Evolutionary conservation across 2,329 filamentous ascomycete genomes (phyloP).

Genomic region (Tolypocladium ophioglossoides): DNA sequence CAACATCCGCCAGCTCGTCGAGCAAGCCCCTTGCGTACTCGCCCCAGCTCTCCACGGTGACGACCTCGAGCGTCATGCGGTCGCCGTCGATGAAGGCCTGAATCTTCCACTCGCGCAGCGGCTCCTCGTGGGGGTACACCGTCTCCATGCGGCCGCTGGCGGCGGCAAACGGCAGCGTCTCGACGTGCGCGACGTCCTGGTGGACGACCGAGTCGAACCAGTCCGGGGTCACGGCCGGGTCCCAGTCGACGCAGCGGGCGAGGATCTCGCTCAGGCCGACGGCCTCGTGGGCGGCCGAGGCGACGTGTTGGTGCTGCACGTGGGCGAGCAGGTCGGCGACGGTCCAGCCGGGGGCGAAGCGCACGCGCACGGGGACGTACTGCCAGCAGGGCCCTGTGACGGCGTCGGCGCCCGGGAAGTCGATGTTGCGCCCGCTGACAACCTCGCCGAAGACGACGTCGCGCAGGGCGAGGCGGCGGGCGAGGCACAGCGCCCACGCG

Average conservation of each 20-base stretch:
- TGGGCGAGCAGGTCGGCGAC: slow-evolving; percentile 39
- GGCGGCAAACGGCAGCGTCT: slow-evolving; percentile 33
- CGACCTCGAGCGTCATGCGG: slow-evolving; percentile 44
- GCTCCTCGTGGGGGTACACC: slow-evolving; percentile 46
- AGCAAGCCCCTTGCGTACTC: slow-evolving; percentile 39
- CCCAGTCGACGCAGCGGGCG: slow-evolving; percentile 34
- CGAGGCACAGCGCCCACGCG: slow-evolving; percentile 53
- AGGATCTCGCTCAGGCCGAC: slow-evolving; percentile 45
- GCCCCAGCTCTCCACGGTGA: slow-evolving; percentile 47
- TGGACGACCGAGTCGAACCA: slow-evolving; percentile 49
- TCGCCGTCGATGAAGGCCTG: slow-evolving; percentile 47
- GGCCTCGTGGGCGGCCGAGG: slow-evolving; percentile 43
- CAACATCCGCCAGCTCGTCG: slow-evolving; percentile 31
- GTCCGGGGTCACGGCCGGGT: slow-evolving; percentile 9
- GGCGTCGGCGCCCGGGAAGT: slow-evolving; percentile 40
- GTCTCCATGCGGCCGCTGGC: slow-evolving; percentile 41
- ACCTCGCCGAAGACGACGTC: slow-evolving; percentile 59
- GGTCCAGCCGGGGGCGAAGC: slow-evolving; percentile 39
- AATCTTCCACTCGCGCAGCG: slow-evolving; percentile 46
- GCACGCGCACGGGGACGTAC: slow-evolving; percentile 52
- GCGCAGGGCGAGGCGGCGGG: slow-evolving; percentile 36
- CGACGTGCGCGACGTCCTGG: slow-evolving; percentile 52
- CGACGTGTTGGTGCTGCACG: slow-evolving; percentile 47
- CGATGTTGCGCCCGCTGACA: slow-evolving; percentile 52
- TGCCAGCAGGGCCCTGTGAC: slow-evolving; percentile 59